Evolutionary conservation across 1,139 yeast species (phyloP).

Genomic region (Pichia norvegensis): DNA sequence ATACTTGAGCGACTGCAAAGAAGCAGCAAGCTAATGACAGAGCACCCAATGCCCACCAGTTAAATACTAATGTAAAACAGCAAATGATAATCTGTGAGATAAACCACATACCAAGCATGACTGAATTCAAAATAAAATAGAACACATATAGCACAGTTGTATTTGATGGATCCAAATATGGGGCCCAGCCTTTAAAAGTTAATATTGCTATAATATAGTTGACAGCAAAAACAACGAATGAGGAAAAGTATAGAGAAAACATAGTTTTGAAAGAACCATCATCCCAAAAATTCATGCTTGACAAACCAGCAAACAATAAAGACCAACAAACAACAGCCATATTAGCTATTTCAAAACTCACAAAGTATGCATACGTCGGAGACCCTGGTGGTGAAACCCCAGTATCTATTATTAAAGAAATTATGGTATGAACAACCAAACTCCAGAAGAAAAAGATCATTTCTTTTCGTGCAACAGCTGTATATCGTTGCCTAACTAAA

Average conservation of each 20-base stretch:
- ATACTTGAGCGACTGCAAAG: constrained; percentile 72
- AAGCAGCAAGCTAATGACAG: constrained; percentile 60
- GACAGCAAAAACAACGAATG: constrained; percentile 47
- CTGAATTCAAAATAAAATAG: constrained; percentile 61
- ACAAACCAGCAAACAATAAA: constrained; percentile 62
- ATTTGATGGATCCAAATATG: constrained; percentile 32
- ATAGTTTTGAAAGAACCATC: constrained; percentile 73
- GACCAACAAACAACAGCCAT: constrained; percentile 65
- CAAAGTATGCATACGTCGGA: constrained; percentile 68
- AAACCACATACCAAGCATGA: constrained; percentile 54
- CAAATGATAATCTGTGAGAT: constrained; percentile 68
- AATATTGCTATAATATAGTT: constrained; percentile 61
- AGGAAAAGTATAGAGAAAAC: constrained; percentile 44
- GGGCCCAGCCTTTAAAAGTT: constrained; percentile 65
- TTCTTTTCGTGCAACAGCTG: constrained; percentile 89
- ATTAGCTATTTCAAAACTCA: constrained; percentile 69
- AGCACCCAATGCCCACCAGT: constrained; percentile 87
- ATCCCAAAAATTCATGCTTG: constrained; percentile 88
- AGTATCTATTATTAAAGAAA: constrained; percentile 74
- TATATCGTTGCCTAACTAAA: constrained; percentile 74
- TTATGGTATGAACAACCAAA: constrained; percentile 48
- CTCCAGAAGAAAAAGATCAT: constrained; percentile 68
- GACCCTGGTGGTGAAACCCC: constrained; percentile 91
- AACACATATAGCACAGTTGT: constrained; percentile 64
- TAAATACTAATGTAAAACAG: constrained; percentile 50